Evolutionary conservation across 2,329 filamentous ascomycete species (phyloP), one percentile per base, ranked within the genome.

Genomic region (Phaeophleospora eucalypticola): DNA sequence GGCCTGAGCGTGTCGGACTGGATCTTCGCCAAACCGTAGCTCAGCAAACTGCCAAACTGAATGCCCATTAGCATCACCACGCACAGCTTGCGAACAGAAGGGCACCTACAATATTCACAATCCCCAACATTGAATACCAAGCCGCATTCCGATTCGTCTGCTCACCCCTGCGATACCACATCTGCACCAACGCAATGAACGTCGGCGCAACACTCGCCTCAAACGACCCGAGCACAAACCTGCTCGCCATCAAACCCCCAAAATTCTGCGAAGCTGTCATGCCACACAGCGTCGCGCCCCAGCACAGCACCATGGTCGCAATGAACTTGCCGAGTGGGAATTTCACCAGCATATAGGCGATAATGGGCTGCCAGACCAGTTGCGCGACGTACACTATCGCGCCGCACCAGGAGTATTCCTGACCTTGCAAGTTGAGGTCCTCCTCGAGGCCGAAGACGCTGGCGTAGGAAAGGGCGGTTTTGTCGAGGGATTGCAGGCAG

Each of bases 401-500:
- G 1, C 73, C 72, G 0, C 75, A 63, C 75, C 74, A 77, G 27
- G 70, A 73, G 59, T 73, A 78, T 21, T 54, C 42, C 49, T 84
- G 72, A 40, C 79, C 69, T 14, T 79, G 79, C 7, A 7, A 7
- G 14, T 78, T 79, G 1, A 84, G 74, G 58, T 82, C 78, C 42
- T 81, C 68, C 24, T 80, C 75, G 9, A 85, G 69, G 2, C 81
- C 81, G 54, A 84, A 84, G 9, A 84, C 77, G 0, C 80, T 82
- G 2, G 79, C 79, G 56, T 83, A 84, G 2, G 67, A 71, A 2
- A 84, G 68, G 0, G 79, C 80, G 0, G 79, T 75, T 62, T 84
- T 84, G 66, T 84, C 81, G 4, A 83, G 69, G 9, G 75, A 76
- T 53, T 84, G 81, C 0, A 84, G 71, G 58, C 80, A 83, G 64